Evolutionary conservation across 495 filamentous ascomycete genomes (phyloP), one percentile per base, ranked within the genome.

Genomic region (Penicillium ochrochloron): DNA sequence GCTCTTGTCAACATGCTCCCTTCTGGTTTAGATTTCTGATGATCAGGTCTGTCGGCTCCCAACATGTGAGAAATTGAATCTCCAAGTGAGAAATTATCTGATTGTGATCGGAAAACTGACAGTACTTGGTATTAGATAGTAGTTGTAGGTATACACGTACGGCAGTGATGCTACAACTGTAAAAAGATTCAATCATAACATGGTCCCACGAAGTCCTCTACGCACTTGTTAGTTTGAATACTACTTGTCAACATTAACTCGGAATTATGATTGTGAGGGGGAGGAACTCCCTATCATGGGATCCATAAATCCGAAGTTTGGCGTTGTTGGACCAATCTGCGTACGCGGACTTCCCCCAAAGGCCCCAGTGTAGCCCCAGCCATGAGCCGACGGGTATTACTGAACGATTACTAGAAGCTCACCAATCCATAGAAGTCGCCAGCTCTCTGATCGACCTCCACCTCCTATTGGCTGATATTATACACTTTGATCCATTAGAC

Each of bases 331-430:
- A 10, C 37, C 48, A 52, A 52, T 52, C 48, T 52, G 25, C 48
- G 31, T 15, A 21, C 3, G 51, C 60, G 51, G 51, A 15, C 37
- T 37, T n/a, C 15, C 21, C 44, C 61, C 57, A 2, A 2, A 31
- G 12, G 41, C 27, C 27, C 17, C 21, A 21, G 33, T 9, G 25
- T 27, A 27, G 25, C 34, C 46, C 37, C 39, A n/a, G 27, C 23
- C 62, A 46, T 37, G 31, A 23, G 27, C 8, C 62, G 48, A 66
- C 62, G 31, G 53, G 5, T 56, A 56, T 56, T 56, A 56, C 53
- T 21, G 55, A 42, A 44, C 67, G 68, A 65, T 70, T 70, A 70
- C 68, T 34, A 44, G 58, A 70, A 66, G 61, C 68, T 69, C 66
- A 69, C 64, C 59, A 69, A 69, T 69, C 66, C 66, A 61, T 50